Conservation (phyloP, 129 eudicot genomes). For the Ambrosia trifida region DNA sequence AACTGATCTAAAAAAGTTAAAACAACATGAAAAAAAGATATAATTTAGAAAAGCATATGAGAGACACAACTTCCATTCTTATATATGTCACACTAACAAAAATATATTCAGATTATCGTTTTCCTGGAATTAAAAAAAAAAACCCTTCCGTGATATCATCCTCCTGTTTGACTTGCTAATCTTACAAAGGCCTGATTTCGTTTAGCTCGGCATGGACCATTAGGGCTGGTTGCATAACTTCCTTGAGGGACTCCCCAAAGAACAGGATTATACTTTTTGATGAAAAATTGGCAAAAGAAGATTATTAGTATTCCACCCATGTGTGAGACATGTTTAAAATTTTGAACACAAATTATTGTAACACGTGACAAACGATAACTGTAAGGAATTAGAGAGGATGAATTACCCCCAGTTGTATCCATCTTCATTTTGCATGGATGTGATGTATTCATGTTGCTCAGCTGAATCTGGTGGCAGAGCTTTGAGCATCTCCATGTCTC, state of each 20-base stretch:
- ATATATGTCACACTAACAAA: background rate
- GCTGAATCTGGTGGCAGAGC: conserved; percentile 84
- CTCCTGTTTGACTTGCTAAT: conserved; percentile 61
- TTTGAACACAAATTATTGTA: background rate
- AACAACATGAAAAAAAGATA: background rate
- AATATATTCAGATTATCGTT: conserved; percentile 7
- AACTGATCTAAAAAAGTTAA: background rate
- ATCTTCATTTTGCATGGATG: conserved; percentile 80
- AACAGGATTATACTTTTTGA: conserved; percentile 72
- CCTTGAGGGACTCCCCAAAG: conserved; percentile 99
- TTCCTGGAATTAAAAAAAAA: conserved; percentile 9
- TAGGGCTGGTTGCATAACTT: conserved; percentile 88
- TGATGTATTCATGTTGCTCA: conserved; percentile 78
- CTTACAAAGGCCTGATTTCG: conserved; percentile 59
- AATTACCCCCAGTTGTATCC: conserved; percentile 96
- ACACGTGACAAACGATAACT: background rate
- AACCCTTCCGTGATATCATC: conserved; percentile 88
- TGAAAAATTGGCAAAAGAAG: background rate
- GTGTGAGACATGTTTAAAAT: background rate
- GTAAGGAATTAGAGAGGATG: background rate
- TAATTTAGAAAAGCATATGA: background rate
- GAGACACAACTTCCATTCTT: background rate
- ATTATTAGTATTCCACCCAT: background rate
- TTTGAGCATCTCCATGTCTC: conserved; percentile 69
- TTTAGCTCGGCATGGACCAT: conserved; percentile 76